phyloP scores from a whole-genome alignment of 225 moss, liverwort and hornwort genomes.

The Marchantia paleacea region DNA sequence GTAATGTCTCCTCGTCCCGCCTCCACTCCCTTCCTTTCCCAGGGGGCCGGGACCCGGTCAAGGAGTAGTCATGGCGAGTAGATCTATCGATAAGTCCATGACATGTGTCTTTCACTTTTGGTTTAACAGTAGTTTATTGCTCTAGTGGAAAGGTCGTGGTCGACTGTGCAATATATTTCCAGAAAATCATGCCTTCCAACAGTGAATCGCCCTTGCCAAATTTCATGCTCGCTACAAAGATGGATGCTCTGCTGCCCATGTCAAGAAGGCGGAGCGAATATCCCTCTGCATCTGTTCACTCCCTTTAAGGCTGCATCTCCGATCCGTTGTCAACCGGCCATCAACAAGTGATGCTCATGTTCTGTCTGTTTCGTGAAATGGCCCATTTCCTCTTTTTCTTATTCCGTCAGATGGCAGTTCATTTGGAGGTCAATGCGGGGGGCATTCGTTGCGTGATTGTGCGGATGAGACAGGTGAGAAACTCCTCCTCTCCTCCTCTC shows the following conservation, averaged over 20 bases:
- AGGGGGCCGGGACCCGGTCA: conserved; percentile 3
- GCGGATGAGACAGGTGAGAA: too few relatives aligned
- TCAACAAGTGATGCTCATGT: too few relatives aligned
- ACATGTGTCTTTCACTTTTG: conserved; percentile 15
- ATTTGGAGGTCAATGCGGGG: too few relatives aligned
- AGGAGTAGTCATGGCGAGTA: not conserved
- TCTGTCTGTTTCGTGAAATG: too few relatives aligned
- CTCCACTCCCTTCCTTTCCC: not conserved
- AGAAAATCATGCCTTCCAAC: conserved; percentile 4
- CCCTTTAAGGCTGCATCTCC: too few relatives aligned
- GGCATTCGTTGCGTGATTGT: too few relatives aligned
- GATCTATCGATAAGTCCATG: conserved; percentile 3
- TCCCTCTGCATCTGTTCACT: not conserved
- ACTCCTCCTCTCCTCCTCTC: too few relatives aligned
- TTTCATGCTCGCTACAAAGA: not conserved
- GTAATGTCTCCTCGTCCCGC: not conserved
- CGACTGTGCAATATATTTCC: not conserved
- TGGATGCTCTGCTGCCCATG: not conserved
- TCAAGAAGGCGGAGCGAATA: not conserved
- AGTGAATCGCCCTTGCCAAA: not conserved
- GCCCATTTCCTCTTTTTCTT: too few relatives aligned
- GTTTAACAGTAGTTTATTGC: not conserved
- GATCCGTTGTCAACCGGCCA: too few relatives aligned
- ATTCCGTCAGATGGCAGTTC: too few relatives aligned
- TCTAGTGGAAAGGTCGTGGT: conserved; percentile 12